phyloP scores from a whole-genome alignment of 2,329 filamentous ascomycete species.

The Aspergillus versicolor region DNA sequence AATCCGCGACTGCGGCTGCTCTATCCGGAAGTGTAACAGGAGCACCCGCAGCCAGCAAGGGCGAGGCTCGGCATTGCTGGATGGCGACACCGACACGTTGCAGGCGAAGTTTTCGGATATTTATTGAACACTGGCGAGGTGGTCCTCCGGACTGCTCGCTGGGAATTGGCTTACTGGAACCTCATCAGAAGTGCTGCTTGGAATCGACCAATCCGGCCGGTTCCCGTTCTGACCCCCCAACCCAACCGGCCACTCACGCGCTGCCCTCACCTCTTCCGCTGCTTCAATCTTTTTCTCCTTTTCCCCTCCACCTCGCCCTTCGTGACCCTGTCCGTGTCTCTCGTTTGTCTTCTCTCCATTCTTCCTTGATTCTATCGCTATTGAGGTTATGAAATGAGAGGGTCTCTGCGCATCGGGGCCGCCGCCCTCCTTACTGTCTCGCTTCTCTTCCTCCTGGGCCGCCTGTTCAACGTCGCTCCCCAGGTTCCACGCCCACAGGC shows the following conservation, averaged over 20 bases:
- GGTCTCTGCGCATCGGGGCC: conserved; percentile 27
- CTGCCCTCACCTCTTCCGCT: not conserved
- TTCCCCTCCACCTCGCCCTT: conserved; percentile 1
- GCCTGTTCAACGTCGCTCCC: conserved; percentile 21
- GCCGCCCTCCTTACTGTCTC: conserved; percentile 32
- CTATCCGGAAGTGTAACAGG: no score
- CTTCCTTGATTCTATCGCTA: conserved; percentile 6
- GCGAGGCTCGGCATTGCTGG: no score
- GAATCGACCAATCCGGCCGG: not conserved
- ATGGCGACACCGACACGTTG: no score
- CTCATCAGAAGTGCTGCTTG: no score
- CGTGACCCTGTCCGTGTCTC: conserved; percentile 1
- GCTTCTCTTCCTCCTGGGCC: conserved; percentile 28
- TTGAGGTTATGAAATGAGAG: conserved; percentile 26
- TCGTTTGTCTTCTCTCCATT: conserved; percentile 3
- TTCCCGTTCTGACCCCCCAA: not conserved
- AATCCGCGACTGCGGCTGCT: no score
- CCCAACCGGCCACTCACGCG: not conserved
- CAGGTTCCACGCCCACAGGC: conserved; percentile 21
- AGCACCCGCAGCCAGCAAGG: no score
- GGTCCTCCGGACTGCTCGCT: no score
- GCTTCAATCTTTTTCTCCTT: conserved; percentile 4
- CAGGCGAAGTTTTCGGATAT: no score
- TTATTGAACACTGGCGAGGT: no score
- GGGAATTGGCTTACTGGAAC: no score